phyloP scores from a whole-genome alignment of 2,329 filamentous ascomycete genomes.

The Albifimbria verrucaria region DNA sequence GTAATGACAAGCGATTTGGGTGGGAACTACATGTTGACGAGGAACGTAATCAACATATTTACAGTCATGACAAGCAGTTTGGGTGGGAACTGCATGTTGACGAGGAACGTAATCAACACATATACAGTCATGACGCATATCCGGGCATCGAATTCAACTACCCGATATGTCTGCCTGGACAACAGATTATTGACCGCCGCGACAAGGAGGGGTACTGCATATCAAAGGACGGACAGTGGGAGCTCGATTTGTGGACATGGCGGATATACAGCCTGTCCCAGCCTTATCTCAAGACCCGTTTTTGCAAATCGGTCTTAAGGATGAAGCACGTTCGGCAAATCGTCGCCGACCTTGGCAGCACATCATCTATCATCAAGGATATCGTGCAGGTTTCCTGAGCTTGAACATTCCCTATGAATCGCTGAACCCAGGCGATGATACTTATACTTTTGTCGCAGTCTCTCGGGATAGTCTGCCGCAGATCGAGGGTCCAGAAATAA shows the following conservation, averaged over 20 bases:
- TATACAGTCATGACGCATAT: background rate
- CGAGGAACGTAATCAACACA: background rate
- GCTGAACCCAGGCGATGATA: background rate
- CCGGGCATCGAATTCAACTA: background rate
- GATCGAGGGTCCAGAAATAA: background rate
- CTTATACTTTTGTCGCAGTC: background rate
- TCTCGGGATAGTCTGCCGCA: background rate
- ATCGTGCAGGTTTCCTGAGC: background rate
- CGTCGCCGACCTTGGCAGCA: background rate
- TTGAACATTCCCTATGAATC: background rate
- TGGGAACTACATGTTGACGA: background rate
- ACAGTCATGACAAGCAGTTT: too few relatives aligned
- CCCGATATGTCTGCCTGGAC: background rate
- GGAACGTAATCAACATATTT: background rate
- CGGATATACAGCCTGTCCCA: background rate
- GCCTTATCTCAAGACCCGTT: background rate
- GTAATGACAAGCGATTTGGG: background rate
- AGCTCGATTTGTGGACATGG: background rate
- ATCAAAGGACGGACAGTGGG: background rate
- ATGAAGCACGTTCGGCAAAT: background rate
- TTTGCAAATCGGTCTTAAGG: background rate
- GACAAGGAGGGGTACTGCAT: background rate
- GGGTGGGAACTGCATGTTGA: background rate
- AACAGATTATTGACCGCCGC: background rate
- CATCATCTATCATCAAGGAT: background rate